Percentiles rank a stretch among this genome's conserved stretches.
Evolutionary conservation across 1,139 yeast genomes (phyloP).

Genomic region (Candida gigantensis): DNA sequence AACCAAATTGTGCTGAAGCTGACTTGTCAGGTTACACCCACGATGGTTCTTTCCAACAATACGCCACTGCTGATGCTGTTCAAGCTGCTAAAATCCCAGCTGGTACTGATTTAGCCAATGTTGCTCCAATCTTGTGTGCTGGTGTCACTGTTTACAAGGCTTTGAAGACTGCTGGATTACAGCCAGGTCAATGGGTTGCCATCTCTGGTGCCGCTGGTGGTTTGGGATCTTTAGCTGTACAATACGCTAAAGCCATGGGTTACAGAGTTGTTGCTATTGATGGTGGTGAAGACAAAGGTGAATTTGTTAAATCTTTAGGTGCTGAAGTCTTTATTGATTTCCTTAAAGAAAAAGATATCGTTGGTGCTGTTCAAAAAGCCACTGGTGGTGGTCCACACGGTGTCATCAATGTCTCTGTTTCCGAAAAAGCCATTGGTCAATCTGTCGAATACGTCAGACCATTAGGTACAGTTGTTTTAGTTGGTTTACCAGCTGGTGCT

Average conservation of each 20-base stretch:
- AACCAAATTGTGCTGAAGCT: constrained; percentile 68
- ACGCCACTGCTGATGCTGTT: constrained; percentile 62
- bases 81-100: constrained; percentile 39
- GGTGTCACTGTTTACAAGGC: constrained; percentile 88
- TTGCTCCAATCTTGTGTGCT: constrained; percentile 59
- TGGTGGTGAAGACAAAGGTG: constrained; percentile 67
- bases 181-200: constrained; percentile 78
- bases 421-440: constrained; percentile 69
- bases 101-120: constrained; percentile 35
- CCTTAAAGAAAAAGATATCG: constrained; percentile 38
- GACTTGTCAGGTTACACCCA: constrained; percentile 77
- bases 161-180: constrained; percentile 63
- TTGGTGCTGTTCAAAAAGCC: constrained; percentile 25
- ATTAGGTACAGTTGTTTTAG: constrained; percentile 76
- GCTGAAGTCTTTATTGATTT: constrained; percentile 75
- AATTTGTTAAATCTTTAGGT: constrained; percentile 56
- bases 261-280: constrained; percentile 75
- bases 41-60: constrained; percentile 84
- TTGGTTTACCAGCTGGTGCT: constrained; percentile 79
- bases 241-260: constrained; percentile 84
- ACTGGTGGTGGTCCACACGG: constrained; percentile 63
- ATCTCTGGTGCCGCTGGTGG: constrained; percentile 88
- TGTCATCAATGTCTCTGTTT: constrained; percentile 76
- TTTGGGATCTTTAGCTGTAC: constrained; percentile 77
- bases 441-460: constrained; percentile 72